Evolutionary conservation across 2,329 filamentous ascomycete species (phyloP), one percentile per base, ranked within the genome.

Genomic region (Lasiodiplodia gonubiensis): DNA sequence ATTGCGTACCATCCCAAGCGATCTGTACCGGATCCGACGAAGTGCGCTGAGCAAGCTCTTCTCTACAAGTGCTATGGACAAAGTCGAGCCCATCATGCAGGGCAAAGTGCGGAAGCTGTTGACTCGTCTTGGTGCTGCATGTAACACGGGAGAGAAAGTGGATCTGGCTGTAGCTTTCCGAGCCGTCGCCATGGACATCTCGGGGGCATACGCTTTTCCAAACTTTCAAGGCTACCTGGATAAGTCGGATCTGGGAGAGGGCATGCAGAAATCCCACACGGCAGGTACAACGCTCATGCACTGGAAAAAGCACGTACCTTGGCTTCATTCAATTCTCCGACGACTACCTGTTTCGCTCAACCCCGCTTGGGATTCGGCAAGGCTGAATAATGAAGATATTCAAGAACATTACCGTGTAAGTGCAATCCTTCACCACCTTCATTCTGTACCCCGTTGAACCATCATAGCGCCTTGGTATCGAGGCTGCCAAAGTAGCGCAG

Each of bases 21-120:
- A 57, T 7, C 63, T 68, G 18, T 76, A 79, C 64, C 73, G 72
- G 12, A 51, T 70, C 27, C 59, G 64, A 67, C 67, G 67, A 21
- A 60, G 39, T 23, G 68, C 66, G 12, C 48, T 70, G 37, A 61
- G 25, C 30, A 65, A 60, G 21, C 68, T 68, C 66, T 70, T 71
- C 69, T 68, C 61, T 14, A 49, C 39, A 16, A 37, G 46, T n/a
- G 54, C 68, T 6, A 61, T 70, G 25, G 48, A 35, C 14, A 25
- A 57, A 14, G 57, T 68, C 18, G 66, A 67, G 14, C 64, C 68
- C 3, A 37, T 59, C 7, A 30, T 71, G 4, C 68, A 70, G n/a
- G 39, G 49, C 18, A 42, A 59, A n/a, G 57, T 67, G 10, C 63
- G 67, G n/a, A 68, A 68, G 16, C 53, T 70, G 25, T 48, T 63